Percentiles rank a stretch among this genome's conserved stretches.
These are phyloP conservation scores for Acer campestre DNA, from an alignment of 345 rosid genomes.

Conservation along the genomic window DNA sequence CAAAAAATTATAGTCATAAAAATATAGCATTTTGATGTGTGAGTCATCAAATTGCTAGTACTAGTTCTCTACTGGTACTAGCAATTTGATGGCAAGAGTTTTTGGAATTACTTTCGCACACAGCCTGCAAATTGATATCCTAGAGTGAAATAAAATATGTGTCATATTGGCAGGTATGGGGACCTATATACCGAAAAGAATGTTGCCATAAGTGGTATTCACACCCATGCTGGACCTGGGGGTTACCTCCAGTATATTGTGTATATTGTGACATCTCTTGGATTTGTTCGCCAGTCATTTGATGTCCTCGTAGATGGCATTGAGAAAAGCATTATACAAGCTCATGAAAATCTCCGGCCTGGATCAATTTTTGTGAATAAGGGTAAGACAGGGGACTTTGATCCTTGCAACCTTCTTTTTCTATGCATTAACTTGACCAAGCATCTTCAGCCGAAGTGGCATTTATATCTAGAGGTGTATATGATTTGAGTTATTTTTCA, in stretches of 20 bases:
- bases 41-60: neutral
- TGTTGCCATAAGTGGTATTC: slow-evolving; percentile 94
- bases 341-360: slow-evolving; percentile 88
- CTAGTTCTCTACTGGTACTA: neutral
- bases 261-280: slow-evolving; percentile 87
- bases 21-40: neutral
- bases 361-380: slow-evolving; percentile 77
- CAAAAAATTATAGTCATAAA: neutral
- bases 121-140: neutral
- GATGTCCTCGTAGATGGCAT: slow-evolving; percentile 95
- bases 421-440: slow-evolving; percentile 3
- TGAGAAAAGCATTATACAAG: slow-evolving; percentile 80
- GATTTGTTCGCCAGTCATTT: slow-evolving; percentile 94
- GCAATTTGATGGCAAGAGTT: neutral
- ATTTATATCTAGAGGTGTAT: neutral
- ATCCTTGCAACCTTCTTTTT: slow-evolving; percentile 6
- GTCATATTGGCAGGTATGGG: slow-evolving; percentile 68
- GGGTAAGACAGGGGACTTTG: slow-evolving; percentile 45
- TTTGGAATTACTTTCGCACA: neutral
- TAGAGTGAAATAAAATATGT: slow-evolving; percentile 10
- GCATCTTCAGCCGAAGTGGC: neutral
- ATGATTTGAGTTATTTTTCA: neutral
- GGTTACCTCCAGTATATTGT: slow-evolving; percentile 94
- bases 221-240: slow-evolving; percentile 97
- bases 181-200: slow-evolving; percentile 80